Evolutionary conservation across 2,329 filamentous ascomycete genomes (phyloP), one percentile per base, ranked within the genome.

Genomic region (Metarhizium brunneum): DNA sequence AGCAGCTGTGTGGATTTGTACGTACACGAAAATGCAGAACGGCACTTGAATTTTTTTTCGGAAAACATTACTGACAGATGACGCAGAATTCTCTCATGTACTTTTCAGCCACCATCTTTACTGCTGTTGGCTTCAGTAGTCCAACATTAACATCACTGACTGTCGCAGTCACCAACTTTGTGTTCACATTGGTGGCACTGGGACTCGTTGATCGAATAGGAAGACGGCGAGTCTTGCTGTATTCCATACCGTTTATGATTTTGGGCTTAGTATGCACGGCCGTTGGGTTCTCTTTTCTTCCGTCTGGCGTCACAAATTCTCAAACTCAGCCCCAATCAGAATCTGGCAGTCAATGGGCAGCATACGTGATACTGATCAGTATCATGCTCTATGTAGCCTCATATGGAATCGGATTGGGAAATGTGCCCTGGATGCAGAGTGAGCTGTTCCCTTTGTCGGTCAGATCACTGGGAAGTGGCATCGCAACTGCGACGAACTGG

Each of bases 381-480:
- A 86, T 96, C 68, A 86, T 91, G 69, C 62, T 90, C 1, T 96
- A 95, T 69, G 91, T 95, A 2, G 87, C 89, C 8, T 79, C 86
- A 1, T 97, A 95, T 67, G 92, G 92, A 1, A 76, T 92, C 1
- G 92, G 92, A 2, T 78, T 97, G 2, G 92, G 92, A 8, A 95
- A 91, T 63, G 90, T 97, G 2, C 92, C 92, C 0, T 97, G 92
- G 92, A 92, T 96, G 79, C 92, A 96, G 73, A 90, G 86, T 62
- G 92, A 97, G 73, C 80, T 96, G 36, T 96, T 96, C 66, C 88
- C 91, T 1, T 76, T 92, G 50, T 78, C 79, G 35, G 87, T 91
- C 49, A 83, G 88, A 51, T 85, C 85, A 4, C 71, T 90, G 1
- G 89, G 88, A 32, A 88, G 85, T 56, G 85, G 85, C 0, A 69